A percentile compares a stretch with the other conserved stretches of the same genome.
Conservation (phyloP, 1,139 yeast species). For the Pichia kudriavzevii region DNA sequence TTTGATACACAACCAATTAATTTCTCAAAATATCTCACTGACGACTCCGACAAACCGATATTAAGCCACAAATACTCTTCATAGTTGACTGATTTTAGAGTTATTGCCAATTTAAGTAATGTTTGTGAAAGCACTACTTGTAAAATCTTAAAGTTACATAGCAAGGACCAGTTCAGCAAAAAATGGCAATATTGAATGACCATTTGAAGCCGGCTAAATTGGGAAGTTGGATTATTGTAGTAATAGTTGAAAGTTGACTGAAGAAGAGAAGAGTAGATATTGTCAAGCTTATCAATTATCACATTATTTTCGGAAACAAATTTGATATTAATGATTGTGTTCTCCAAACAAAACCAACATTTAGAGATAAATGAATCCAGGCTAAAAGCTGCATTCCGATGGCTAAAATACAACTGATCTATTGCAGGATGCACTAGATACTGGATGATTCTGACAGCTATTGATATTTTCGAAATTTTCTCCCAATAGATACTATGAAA, state of each 20-base stretch:
- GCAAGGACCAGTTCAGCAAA: slow-evolving; percentile 24
- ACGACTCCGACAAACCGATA: slow-evolving; percentile 14
- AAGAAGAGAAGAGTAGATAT: slow-evolving; percentile 22
- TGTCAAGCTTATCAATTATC: slow-evolving; percentile 17
- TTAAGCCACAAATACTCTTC: slow-evolving; percentile 18
- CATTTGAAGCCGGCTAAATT: slow-evolving; percentile 15
- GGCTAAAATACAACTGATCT: slow-evolving; percentile 14
- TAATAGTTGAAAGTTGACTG: slow-evolving; percentile 17
- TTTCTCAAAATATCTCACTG: slow-evolving; percentile 3
- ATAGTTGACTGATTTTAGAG: slow-evolving; percentile 13
- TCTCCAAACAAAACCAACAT: slow-evolving; percentile 27
- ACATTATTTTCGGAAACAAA: slow-evolving; percentile 14
- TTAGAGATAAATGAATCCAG: slow-evolving; percentile 23
- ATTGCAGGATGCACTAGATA: slow-evolving; percentile 22
- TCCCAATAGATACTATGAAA: slow-evolving; percentile 10
- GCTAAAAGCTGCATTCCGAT: slow-evolving; percentile 16
- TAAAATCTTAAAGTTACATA: slow-evolving; percentile 19
- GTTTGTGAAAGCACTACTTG: slow-evolving; percentile 23
- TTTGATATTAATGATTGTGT: slow-evolving; percentile 22
- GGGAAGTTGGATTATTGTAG: slow-evolving; percentile 15
- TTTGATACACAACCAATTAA: slow-evolving; percentile 9
- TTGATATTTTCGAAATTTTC: slow-evolving; percentile 23
- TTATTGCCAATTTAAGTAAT: slow-evolving; percentile 19
- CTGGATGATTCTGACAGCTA: slow-evolving; percentile 21
- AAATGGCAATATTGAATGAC: slow-evolving; percentile 19